These are phyloP conservation scores for Alisma plantagoaquatica DNA, from an alignment of 106 monocot species.

Conservation along the genomic window DNA sequence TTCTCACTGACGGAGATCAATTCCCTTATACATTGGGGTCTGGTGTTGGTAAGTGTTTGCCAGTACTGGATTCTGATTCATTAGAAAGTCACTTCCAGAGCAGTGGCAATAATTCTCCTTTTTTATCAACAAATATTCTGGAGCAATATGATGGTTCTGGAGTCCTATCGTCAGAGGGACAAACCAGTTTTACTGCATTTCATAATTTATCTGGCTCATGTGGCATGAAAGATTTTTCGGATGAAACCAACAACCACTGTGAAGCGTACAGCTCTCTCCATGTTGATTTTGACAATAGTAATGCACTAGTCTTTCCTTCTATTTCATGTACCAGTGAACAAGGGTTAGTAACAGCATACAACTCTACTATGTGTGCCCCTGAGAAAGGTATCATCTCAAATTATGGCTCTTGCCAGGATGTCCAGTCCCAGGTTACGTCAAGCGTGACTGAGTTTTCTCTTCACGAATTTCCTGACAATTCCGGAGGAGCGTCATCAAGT, in stretches of 20 bases:
- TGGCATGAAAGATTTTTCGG: constrained; percentile 28
- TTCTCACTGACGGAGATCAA: constrained; percentile 21
- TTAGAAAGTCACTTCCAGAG: constrained; percentile 7
- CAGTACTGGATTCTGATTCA: constrained; percentile 29
- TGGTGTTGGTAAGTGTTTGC: constrained; percentile 11
- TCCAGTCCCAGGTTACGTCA: constrained; percentile 51
- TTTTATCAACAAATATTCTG: not conserved
- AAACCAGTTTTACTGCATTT: constrained; percentile 17
- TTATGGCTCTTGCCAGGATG: constrained; percentile 33
- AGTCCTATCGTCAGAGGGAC: constrained; percentile 22
- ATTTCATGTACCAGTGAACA: constrained; percentile 23
- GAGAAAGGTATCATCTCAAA: constrained; percentile 20
- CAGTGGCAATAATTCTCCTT: constrained; percentile 1
- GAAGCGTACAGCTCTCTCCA: constrained; percentile 24
- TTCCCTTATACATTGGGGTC: constrained; percentile 19
- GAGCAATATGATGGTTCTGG: not conserved
- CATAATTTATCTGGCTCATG: constrained; percentile 27
- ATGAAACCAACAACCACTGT: constrained; percentile 16
- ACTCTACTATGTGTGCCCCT: constrained; percentile 27
- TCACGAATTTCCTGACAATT: constrained; percentile 44
- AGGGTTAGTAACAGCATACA: constrained; percentile 9
- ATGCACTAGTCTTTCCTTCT: constrained; percentile 13
- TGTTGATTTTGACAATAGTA: constrained; percentile 20
- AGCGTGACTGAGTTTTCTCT: constrained; percentile 40
- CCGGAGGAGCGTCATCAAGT: constrained; percentile 48